A percentile compares a stretch with the other conserved stretches of the same genome.
Conservation (phyloP, 2,329 filamentous ascomycete species). For the Alternaria gansuensis region DNA sequence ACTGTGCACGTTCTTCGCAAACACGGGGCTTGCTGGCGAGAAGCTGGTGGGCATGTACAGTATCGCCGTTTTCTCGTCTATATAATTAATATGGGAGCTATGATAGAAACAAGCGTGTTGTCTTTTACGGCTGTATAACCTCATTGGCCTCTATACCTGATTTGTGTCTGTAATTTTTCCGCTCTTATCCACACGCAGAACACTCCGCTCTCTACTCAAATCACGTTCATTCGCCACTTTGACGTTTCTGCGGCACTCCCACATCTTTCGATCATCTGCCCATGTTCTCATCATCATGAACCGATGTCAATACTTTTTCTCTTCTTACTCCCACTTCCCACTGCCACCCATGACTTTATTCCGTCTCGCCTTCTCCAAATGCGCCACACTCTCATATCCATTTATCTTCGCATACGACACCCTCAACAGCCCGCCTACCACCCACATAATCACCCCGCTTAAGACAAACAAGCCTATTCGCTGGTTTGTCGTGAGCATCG, state of each 20-base stretch:
- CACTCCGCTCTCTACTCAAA: not conserved
- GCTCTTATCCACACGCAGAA: not conserved
- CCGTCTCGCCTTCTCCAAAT: constrained; percentile 31
- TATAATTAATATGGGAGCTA: constrained; percentile 27
- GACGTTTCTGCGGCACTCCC: not conserved
- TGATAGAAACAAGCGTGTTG: constrained; percentile 19
- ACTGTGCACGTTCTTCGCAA: constrained; percentile 27
- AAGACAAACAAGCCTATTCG: constrained; percentile 73
- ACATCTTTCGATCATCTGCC: not conserved
- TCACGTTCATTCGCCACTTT: not conserved
- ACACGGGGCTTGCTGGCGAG: constrained; percentile 29
- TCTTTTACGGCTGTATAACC: not conserved
- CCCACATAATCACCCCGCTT: constrained; percentile 75
- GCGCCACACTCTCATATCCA: constrained; percentile 54
- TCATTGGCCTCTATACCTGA: not conserved
- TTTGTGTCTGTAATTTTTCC: not conserved
- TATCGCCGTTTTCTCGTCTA: constrained; percentile 26
- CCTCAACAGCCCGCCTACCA: constrained; percentile 73
- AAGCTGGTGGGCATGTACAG: constrained; percentile 33
- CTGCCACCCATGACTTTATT: constrained; percentile 29
- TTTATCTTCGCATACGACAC: constrained; percentile 74
- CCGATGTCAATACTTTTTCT: not conserved
- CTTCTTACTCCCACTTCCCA: constrained; percentile 32
- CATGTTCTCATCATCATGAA: not conserved
- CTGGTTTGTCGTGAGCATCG: constrained; percentile 69